Conservation (phyloP, 208 protist genomes). For the Entamoeba moshkovskii region DNA sequence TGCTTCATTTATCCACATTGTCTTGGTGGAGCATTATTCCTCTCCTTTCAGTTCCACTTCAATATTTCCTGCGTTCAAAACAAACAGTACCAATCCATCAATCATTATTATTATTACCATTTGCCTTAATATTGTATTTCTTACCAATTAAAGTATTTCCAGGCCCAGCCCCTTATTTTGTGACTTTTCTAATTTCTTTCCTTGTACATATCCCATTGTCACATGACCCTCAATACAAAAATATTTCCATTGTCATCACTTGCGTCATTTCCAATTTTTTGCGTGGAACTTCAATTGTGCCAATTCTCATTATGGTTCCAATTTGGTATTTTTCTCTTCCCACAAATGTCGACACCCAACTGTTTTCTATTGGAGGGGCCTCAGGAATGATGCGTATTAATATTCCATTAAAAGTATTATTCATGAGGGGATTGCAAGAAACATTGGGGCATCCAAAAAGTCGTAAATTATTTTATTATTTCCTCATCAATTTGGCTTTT, state of each 20-base stretch:
- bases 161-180: background rate
- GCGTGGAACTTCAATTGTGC: background rate
- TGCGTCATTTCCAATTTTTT: background rate
- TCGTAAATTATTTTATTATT: slow-evolving; percentile 6
- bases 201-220: background rate
- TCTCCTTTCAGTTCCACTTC: background rate
- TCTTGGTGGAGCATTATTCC: background rate
- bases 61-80: background rate
- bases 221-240: background rate
- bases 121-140: background rate
- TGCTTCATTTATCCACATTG: background rate
- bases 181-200: background rate
- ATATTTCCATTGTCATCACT: background rate
- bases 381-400: background rate
- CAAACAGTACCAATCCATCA: background rate
- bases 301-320: background rate
- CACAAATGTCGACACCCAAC: background rate
- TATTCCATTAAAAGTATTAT: background rate
- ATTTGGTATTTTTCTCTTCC: background rate
- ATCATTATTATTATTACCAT: background rate
- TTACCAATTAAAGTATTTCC: background rate
- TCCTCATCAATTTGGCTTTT: slow-evolving; percentile 16
- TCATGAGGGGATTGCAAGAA: background rate
- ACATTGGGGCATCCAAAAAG: background rate
- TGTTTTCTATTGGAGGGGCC: background rate